These are phyloP conservation scores for Cytospora piceicola DNA, from an alignment of 2,329 filamentous ascomycete species.

Conservation along the genomic window DNA sequence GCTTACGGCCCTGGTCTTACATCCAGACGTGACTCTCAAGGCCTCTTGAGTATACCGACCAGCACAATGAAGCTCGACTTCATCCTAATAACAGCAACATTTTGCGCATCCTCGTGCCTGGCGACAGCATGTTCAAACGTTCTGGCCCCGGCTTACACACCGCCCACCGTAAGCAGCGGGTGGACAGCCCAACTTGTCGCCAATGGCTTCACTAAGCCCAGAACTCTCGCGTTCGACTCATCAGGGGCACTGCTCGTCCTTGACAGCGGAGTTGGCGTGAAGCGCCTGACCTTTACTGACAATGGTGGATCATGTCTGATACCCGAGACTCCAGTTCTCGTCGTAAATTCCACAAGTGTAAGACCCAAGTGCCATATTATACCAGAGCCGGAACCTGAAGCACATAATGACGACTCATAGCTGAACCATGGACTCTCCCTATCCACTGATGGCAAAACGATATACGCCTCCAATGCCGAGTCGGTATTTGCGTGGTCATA, in stretches of 20 bases:
- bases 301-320: conserved; percentile 47
- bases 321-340: conserved; percentile 2
- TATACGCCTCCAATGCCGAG: conserved; percentile 57
- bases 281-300: conserved; percentile 47
- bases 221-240: conserved; percentile 50
- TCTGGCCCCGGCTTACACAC: conserved; percentile 41
- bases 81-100: background rate
- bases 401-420: conserved; percentile 34
- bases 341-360: conserved; percentile 44
- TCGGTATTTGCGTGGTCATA: conserved; percentile 65
- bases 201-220: conserved; percentile 47
- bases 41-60: background rate
- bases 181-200: conserved; percentile 51
- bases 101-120: background rate
- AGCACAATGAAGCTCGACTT: background rate
- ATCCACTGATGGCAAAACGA: conserved; percentile 48
- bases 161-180: conserved; percentile 45
- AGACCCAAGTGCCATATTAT: conserved; percentile 32
- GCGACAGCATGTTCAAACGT: background rate
- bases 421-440: conserved; percentile 56
- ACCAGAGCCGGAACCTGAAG: background rate
- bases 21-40: background rate
- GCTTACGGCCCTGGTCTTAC: background rate
- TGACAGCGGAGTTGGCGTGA: conserved; percentile 49
- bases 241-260: conserved; percentile 50